These are phyloP conservation scores for Cymbidium sinense DNA, from an alignment of 106 monocot genomes.

Conservation along the genomic window DNA sequence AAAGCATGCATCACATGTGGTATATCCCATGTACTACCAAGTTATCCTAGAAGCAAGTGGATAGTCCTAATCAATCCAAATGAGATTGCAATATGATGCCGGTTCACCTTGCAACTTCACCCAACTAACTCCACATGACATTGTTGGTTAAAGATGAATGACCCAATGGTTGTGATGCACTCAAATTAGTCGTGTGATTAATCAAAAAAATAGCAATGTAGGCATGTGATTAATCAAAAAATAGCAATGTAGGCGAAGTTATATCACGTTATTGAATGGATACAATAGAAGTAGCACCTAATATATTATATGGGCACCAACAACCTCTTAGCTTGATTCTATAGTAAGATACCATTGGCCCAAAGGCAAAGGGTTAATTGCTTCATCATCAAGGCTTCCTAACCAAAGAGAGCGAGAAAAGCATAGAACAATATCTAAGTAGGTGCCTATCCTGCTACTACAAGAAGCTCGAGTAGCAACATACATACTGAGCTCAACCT, in stretches of 20 bases:
- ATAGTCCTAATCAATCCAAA: too few relatives aligned
- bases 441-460: background rate
- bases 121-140: background rate
- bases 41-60: too few relatives aligned
- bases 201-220: too few relatives aligned
- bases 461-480: background rate
- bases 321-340: background rate
- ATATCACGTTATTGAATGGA: background rate
- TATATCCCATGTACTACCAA: too few relatives aligned
- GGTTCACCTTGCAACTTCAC: background rate
- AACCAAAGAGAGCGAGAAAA: background rate
- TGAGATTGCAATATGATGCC: too few relatives aligned
- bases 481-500: background rate
- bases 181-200: background rate
- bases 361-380: background rate
- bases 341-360: background rate
- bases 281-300: background rate
- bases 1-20: too few relatives aligned
- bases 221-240: too few relatives aligned
- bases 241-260: background rate
- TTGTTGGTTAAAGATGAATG: background rate
- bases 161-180: background rate
- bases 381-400: background rate
- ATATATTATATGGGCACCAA: background rate
- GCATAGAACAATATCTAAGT: background rate